phyloP scores from a whole-genome alignment of 176 grass and related monocot species.

The Puya raimondii region DNA sequence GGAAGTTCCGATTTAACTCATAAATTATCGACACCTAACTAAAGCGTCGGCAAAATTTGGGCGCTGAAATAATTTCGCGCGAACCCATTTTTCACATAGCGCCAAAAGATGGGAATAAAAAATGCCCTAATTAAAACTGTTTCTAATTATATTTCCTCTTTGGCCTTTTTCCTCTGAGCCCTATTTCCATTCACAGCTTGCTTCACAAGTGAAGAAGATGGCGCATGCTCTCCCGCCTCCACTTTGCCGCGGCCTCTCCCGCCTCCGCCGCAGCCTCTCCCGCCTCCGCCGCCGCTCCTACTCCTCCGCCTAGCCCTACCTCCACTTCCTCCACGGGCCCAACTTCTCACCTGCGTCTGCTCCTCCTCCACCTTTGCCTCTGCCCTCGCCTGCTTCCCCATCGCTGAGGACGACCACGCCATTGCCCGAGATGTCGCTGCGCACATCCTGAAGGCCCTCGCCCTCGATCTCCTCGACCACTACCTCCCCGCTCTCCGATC shows the following conservation, averaged over 20 bases:
- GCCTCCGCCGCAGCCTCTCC: slow-evolving; percentile 28
- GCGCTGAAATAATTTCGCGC: no score
- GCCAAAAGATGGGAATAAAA: no score
- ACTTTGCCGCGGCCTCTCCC: slow-evolving; percentile 50
- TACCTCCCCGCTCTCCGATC: slow-evolving; percentile 45
- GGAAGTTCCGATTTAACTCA: no score
- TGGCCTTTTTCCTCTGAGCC: no score
- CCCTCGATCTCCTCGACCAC: slow-evolving; percentile 66
- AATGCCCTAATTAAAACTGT: no score
- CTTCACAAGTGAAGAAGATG: no score
- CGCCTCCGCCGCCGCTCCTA: slow-evolving; percentile 29
- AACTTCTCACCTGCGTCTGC: slow-evolving; percentile 62
- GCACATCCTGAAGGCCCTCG: slow-evolving; percentile 83
- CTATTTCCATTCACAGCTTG: no score
- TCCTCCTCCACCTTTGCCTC: slow-evolving; percentile 8
- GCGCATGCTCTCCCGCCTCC: slow-evolving; percentile 53
- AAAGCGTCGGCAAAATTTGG: no score
- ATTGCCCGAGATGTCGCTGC: slow-evolving; percentile 68
- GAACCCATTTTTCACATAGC: no score
- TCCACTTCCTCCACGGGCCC: slow-evolving; percentile 61
- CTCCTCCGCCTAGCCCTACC: slow-evolving; percentile 37
- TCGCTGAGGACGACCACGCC: slow-evolving; percentile 57
- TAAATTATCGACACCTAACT: no score
- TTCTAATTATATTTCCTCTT: no score
- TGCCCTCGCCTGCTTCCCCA: slow-evolving; percentile 33